Evolutionary conservation across 2,329 filamentous ascomycete species (phyloP).

Genomic region (Sarocladiaceae sp.): DNA sequence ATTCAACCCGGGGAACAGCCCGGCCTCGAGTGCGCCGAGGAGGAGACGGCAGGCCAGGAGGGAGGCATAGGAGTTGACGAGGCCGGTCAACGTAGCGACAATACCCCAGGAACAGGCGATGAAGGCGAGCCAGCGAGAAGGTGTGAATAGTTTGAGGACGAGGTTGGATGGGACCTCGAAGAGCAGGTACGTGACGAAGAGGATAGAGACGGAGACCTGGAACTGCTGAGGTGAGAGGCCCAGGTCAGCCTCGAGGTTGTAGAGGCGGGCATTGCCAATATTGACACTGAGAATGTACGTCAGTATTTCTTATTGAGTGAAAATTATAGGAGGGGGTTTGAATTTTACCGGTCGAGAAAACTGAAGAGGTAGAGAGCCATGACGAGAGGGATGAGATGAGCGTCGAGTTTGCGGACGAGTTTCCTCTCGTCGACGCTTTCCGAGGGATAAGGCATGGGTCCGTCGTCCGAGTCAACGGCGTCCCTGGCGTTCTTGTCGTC

Average conservation of each 20-base stretch:
- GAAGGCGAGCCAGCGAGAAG: constrained; percentile 57
- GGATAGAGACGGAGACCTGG: constrained; percentile 59
- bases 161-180: constrained; percentile 63
- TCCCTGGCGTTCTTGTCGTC: background rate
- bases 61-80: constrained; percentile 58
- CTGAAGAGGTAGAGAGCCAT: constrained; percentile 68
- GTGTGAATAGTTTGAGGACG: constrained; percentile 55
- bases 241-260: constrained; percentile 58
- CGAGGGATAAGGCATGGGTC: constrained; percentile 11
- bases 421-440: constrained; percentile 38
- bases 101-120: constrained; percentile 61
- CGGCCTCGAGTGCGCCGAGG: constrained; percentile 62
- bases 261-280: constrained; percentile 65
- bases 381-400: constrained; percentile 57
- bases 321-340: constrained; percentile 1
- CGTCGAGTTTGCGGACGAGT: constrained; percentile 59
- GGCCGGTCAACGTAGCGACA: constrained; percentile 62
- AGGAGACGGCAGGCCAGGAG: constrained; percentile 64
- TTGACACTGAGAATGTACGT: constrained; percentile 46
- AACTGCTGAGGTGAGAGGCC: constrained; percentile 57
- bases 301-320: background rate
- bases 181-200: constrained; percentile 58
- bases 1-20: constrained; percentile 62
- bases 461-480: constrained; percentile 2
- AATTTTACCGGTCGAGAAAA: constrained; percentile 61